A percentile compares a stretch with the other conserved stretches of the same genome.
Evolutionary conservation across 2,329 filamentous ascomycete species (phyloP).

Genomic region (Zopfia rhizophila): DNA sequence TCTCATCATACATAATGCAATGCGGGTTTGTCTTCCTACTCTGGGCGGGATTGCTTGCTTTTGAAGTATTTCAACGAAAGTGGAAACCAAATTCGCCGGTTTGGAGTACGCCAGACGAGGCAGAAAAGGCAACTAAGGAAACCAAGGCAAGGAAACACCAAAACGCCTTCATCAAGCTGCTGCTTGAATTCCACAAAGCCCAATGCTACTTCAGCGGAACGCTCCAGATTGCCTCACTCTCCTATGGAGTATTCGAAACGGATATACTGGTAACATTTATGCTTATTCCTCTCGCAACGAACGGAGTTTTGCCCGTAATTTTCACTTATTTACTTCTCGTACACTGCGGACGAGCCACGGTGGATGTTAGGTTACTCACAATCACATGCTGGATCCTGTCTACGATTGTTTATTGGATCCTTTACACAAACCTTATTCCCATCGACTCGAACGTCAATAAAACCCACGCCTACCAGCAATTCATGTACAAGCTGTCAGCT

Average conservation of each 20-base stretch:
- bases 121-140: background rate
- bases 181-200: slow-evolving; percentile 35
- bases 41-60: slow-evolving; percentile 20
- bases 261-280: slow-evolving; percentile 34
- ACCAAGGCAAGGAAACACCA: slow-evolving; percentile 5
- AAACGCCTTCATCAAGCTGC: slow-evolving; percentile 16
- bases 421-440: slow-evolving; percentile 26
- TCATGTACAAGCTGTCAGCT: slow-evolving; percentile 31
- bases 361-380: slow-evolving; percentile 25
- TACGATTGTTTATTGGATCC: slow-evolving; percentile 31
- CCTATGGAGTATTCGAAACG: slow-evolving; percentile 27
- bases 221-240: slow-evolving; percentile 37
- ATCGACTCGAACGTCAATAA: slow-evolving; percentile 19
- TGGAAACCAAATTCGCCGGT: background rate
- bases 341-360: slow-evolving; percentile 9
- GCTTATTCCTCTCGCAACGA: slow-evolving; percentile 32
- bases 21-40: slow-evolving; percentile 30
- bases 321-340: slow-evolving; percentile 28
- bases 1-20: slow-evolving; percentile 35
- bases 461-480: slow-evolving; percentile 28
- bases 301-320: slow-evolving; percentile 29
- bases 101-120: background rate
- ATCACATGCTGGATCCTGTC: slow-evolving; percentile 25
- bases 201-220: slow-evolving; percentile 40
- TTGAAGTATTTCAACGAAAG: slow-evolving; percentile 3